Base-by-base conservation (phyloP, 495 filamentous ascomycete genomes). In the Aspergillus ostianus region DNA sequence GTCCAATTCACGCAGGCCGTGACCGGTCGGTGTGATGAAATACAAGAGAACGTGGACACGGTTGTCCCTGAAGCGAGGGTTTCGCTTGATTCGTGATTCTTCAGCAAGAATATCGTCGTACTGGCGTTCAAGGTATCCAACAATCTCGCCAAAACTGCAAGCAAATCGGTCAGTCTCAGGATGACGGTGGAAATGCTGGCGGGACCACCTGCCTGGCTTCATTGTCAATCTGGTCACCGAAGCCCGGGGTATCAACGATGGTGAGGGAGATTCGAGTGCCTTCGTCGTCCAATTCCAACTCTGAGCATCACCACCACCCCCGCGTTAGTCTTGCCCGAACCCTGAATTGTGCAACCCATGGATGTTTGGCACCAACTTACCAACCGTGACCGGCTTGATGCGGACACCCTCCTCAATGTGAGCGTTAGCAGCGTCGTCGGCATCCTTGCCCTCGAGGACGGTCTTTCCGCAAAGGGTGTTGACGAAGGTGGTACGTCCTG, bases 71-170 rank as follows among this genome's bases (percentile, higher is more conserved):
- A 98, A 98, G 69, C 94, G 86, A 58, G 94, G 95, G 80, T 98
- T 98, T 89, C 94, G 94, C 88, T 98, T 98, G 81, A 98, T 98
- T 82, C 94, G 92, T 66, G 94, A 98, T 80, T 98, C 94, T 81
- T 97, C 93, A 45, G 94, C 94, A 56, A 98, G 84, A 78, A 98
- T 98, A 70, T 98, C 92, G 79, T 98, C 94, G 79, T 97, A 98
- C 86, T 98, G 93, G 76, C 93, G 85, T 81, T 98, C 94, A 56
- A 98, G 88, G 76, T 95, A 97, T 63, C 92, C 94, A 51, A 95
- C 91, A 71, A 98, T 98, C 77, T 97, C 94, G 53, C 87, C 86
- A 74, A 98, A 98, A 82, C 91, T 97, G 53, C 53, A 53, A 18
- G 30, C 15, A 41, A 4, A 57, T 56, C 41, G 63, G 69, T 77